phyloP scores from a whole-genome alignment of 202 grass and related monocot species.

The Carex arenaria region DNA sequence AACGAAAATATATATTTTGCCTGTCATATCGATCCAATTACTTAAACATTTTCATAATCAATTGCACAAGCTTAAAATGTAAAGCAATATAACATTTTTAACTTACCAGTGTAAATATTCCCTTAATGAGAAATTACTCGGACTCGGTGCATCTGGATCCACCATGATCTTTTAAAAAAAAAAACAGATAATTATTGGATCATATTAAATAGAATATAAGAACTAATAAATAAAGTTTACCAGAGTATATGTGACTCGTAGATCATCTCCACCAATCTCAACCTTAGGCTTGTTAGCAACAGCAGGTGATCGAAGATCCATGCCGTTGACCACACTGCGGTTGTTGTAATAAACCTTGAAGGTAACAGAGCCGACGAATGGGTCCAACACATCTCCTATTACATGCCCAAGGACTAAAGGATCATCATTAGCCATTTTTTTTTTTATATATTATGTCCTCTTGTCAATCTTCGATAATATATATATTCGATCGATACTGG shows the following conservation, averaged over 20 bases:
- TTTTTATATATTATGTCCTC: too few species aligned
- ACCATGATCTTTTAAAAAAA: constrained; percentile 54
- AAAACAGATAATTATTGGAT: not conserved
- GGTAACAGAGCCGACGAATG: constrained; percentile 36
- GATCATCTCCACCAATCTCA: constrained; percentile 57
- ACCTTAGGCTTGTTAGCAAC: constrained; percentile 33
- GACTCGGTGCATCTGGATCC: constrained; percentile 85
- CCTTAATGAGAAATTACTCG: constrained; percentile 65
- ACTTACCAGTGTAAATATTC: constrained; percentile 91
- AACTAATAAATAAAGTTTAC: constrained; percentile 23
- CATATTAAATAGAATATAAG: not conserved
- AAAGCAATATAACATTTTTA: not conserved
- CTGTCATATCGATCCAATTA: not conserved
- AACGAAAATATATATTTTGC: too few species aligned
- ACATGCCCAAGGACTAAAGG: constrained; percentile 42
- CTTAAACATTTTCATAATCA: not conserved
- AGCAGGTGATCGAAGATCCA: constrained; percentile 41
- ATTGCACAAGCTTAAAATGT: not conserved
- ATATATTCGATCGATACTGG: too few species aligned
- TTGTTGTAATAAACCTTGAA: constrained; percentile 41
- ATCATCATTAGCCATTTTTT: constrained; percentile 52
- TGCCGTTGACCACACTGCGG: constrained; percentile 41
- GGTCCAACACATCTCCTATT: constrained; percentile 66
- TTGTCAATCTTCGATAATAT: too few species aligned
- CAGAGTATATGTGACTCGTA: constrained; percentile 49